These are phyloP conservation scores for Cutaneotrichosporon cutaneum DNA, from an alignment of 1,284 basidiomycete species.

Conservation along the genomic window DNA sequence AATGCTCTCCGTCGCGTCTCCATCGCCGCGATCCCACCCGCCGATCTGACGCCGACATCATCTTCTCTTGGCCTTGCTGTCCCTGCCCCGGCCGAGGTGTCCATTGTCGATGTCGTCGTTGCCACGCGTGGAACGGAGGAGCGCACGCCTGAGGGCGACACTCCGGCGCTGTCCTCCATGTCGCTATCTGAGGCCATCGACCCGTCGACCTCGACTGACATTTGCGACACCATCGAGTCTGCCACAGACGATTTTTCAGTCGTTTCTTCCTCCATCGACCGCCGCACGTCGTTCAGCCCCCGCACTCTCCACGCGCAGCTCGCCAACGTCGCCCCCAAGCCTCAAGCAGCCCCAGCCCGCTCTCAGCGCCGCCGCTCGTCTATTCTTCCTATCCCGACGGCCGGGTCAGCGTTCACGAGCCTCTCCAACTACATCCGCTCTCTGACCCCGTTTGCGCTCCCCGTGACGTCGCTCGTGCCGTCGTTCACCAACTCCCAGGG, in stretches of 20 bases:
- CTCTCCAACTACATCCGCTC: constrained; percentile 42
- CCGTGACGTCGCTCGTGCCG: constrained; percentile 5
- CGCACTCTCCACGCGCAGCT: not conserved
- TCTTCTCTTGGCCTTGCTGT: constrained; percentile 29
- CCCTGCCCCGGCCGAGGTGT: constrained; percentile 37
- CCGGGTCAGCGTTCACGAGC: constrained; percentile 43
- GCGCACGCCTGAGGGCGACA: constrained; percentile 28
- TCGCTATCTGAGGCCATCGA: constrained; percentile 47
- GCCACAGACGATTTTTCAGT: constrained; percentile 37
- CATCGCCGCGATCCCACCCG: not conserved
- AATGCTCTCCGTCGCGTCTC: constrained; percentile 37
- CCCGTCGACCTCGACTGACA: constrained; percentile 32
- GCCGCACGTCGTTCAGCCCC: constrained; percentile 12
- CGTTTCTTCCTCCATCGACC: constrained; percentile 25
- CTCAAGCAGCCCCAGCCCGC: not conserved
- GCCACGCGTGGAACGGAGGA: constrained; percentile 19
- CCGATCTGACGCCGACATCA: not conserved
- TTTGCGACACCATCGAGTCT: constrained; percentile 34
- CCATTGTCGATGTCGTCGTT: constrained; percentile 37
- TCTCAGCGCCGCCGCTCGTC: constrained; percentile 17
- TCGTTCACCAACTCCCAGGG: constrained; percentile 4
- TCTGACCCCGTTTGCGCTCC: constrained; percentile 38
- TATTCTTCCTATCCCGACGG: constrained; percentile 35
- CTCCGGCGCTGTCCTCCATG: constrained; percentile 46
- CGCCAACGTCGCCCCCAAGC: not conserved